Percentiles rank a stretch among this genome's conserved stretches.
phyloP scores from a whole-genome alignment of 2,329 filamentous ascomycete species.

The Fusarium secorum region DNA sequence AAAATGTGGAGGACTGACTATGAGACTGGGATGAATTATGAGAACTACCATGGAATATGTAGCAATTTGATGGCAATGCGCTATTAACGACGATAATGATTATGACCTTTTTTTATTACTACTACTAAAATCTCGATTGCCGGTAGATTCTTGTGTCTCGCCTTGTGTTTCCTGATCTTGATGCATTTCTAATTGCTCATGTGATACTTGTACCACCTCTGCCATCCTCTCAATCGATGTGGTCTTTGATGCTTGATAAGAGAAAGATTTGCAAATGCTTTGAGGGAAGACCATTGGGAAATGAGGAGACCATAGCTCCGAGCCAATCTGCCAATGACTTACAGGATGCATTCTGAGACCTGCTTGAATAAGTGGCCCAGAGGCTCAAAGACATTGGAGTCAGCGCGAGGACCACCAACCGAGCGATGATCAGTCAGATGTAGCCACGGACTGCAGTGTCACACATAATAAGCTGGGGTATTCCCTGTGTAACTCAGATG shows the following conservation, averaged over 20 bases:
- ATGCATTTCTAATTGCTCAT: background rate
- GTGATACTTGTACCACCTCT: background rate
- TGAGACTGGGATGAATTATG: constrained; percentile 29
- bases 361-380: background rate
- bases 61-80: constrained; percentile 38
- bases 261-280: background rate
- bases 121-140: background rate
- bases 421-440: background rate
- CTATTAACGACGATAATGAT: constrained; percentile 42
- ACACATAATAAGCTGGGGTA: background rate
- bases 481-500: background rate
- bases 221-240: background rate
- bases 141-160: background rate
- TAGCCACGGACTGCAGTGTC: background rate
- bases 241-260: background rate
- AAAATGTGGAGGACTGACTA: constrained; percentile 16
- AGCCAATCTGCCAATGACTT: background rate
- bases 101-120: constrained; percentile 28
- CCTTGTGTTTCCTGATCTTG: background rate
- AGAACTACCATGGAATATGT: constrained; percentile 26
- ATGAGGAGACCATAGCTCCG: background rate
- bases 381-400: background rate
- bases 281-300: background rate
- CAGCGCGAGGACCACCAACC: background rate
- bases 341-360: background rate